These are phyloP conservation scores for Diplosphaera chodatii DNA, from an alignment of 139 green algal genomes.

Conservation along the genomic window DNA sequence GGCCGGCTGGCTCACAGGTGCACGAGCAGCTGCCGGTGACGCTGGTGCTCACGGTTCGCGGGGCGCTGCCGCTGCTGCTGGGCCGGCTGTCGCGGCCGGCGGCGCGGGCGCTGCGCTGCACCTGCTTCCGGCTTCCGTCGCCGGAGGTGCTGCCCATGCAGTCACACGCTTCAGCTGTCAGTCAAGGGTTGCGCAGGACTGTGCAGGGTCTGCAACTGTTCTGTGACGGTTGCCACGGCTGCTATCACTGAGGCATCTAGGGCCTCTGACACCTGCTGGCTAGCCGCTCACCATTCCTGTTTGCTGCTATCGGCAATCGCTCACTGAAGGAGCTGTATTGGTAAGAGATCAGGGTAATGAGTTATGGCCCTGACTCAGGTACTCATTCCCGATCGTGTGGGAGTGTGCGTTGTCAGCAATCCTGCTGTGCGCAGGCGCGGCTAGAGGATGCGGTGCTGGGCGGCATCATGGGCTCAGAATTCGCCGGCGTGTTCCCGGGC, in stretches of 20 bases:
- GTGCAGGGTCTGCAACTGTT: neutral
- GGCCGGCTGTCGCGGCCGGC: conserved; percentile 13
- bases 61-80: conserved; percentile 27
- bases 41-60: conserved; percentile 33
- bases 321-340: too few species aligned
- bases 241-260: too few species aligned
- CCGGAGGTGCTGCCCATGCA: neutral
- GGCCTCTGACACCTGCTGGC: too few species aligned
- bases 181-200: neutral
- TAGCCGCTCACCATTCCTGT: too few species aligned
- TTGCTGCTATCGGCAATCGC: too few species aligned
- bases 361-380: too few species aligned
- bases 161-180: neutral
- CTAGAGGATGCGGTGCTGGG: conserved; percentile 28
- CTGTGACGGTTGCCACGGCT: too few species aligned
- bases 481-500: conserved; percentile 33
- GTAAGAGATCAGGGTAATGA: too few species aligned
- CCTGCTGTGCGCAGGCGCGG: neutral
- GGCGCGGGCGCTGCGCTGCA: conserved; percentile 30
- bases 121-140: neutral
- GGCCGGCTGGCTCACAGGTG: conserved; percentile 1
- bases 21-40: conserved; percentile 26
- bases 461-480: conserved; percentile 27
- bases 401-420: neutral
- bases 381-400: too few species aligned